Base-by-base conservation (phyloP, 2,329 filamentous ascomycete species). In the Westerdykella sp. region DNA sequence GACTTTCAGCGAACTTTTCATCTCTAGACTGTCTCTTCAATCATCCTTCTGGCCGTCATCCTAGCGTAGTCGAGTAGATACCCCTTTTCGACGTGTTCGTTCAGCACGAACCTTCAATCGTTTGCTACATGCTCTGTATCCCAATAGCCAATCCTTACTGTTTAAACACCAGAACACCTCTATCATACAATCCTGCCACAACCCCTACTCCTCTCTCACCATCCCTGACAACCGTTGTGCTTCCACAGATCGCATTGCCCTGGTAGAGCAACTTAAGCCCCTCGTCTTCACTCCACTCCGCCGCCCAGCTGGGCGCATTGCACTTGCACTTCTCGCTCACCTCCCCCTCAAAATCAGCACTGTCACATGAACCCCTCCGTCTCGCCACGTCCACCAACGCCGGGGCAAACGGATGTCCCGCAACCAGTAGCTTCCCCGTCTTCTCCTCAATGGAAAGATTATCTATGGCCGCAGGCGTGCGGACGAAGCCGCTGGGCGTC, bases 101-200 rank as follows among this genome's bases (percentile, higher is more conserved):
- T 28, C 7, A 28, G 2, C 25, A 9, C 25, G 11, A 12, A 28
- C 11, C 25, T 12, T 10, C 9, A 4, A 28, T 28, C 25, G 2
- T 28, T 28, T 10, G 25, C 18, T 21, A 2, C 7, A 2, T 28
- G 25, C 25, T 28, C 25, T 28, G 25, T 4, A 28, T 28, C 25
- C 25, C 25, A 10, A 12, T 12, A 12, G 14, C 37, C 2, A 37
- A 31, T 21, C 39, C 16, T 44, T 39, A 60, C 37, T 54, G 53
- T 43, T 53, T 62, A 42, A 67, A 66, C 5, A 68, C 52, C 43
- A 73, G 39, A 0, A 73, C 18, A 1, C 70, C 70, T 28, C 48
- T 56, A 35, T 69, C 69, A 47, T 73, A 73, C 31, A 73, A 48
- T 1, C 69, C 70, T 14, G 48, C 56, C 3, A 69, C 55, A 11